A percentile compares a stretch with the other conserved stretches of the same genome.
Conservation (phyloP, 2,329 filamentous ascomycete species). For the Basipetospora chlamydospora region DNA sequence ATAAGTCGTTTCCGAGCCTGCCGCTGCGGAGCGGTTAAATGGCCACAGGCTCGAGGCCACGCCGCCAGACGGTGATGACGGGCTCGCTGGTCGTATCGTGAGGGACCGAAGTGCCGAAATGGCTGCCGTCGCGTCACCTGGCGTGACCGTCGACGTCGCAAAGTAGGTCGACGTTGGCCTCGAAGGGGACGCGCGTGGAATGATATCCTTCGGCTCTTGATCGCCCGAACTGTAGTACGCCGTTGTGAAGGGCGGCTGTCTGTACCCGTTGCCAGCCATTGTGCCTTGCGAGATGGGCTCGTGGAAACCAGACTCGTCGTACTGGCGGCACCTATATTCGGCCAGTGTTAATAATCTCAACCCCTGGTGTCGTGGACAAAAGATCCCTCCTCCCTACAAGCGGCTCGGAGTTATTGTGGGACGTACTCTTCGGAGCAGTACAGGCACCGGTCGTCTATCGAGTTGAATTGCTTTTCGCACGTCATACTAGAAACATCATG, state of each 20-base stretch:
- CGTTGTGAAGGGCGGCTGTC: constrained; percentile 12
- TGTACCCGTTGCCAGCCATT: constrained; percentile 15
- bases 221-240: constrained; percentile 20
- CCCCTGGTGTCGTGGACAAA: too few species aligned
- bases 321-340: constrained; percentile 33
- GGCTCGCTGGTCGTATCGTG: constrained; percentile 37
- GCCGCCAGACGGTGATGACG: constrained; percentile 34
- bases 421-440: constrained; percentile 52
- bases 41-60: constrained; percentile 34
- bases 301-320: constrained; percentile 29
- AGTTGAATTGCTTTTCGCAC: constrained; percentile 51
- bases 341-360: too few species aligned
- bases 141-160: constrained; percentile 37
- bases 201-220: constrained; percentile 44
- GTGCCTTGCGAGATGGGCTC: constrained; percentile 14
- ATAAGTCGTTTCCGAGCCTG: constrained; percentile 39
- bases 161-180: constrained; percentile 41
- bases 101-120: constrained; percentile 41
- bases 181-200: constrained; percentile 49
- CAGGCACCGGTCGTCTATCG: constrained; percentile 39
- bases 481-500: constrained; percentile 35
- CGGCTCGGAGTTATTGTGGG: constrained; percentile 1
- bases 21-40: constrained; percentile 32
- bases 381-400: too few species aligned
- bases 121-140: constrained; percentile 29